Conservation (phyloP, 495 filamentous ascomycete genomes). For the Hypoxylon perforatum region DNA sequence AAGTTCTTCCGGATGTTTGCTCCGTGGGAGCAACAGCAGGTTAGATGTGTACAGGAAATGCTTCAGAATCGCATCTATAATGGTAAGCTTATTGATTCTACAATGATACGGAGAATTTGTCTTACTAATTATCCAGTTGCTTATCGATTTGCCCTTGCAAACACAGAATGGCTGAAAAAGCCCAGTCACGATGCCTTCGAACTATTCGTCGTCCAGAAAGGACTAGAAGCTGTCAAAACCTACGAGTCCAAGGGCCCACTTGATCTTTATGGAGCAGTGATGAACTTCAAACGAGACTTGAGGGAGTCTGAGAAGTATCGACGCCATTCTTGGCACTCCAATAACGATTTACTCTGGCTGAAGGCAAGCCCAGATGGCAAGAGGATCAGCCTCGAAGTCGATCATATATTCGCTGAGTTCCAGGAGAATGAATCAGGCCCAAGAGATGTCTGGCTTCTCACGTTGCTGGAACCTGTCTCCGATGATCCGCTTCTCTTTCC, state of each 20-base stretch:
- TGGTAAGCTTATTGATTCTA: background rate
- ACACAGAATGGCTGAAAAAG: too few species aligned
- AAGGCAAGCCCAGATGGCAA: background rate
- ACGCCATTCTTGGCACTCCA: background rate
- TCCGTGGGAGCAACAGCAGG: conserved; percentile 21
- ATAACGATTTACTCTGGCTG: conserved; percentile 13
- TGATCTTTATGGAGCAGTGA: background rate
- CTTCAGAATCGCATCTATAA: background rate
- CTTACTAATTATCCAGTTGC: background rate
- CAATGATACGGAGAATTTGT: background rate
- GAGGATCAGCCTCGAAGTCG: background rate
- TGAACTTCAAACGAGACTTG: background rate
- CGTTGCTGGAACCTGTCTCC: background rate
- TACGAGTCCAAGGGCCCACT: background rate
- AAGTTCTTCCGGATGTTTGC: conserved; percentile 5
- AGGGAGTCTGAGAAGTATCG: background rate
- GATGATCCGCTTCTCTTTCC: background rate
- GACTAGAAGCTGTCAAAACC: background rate
- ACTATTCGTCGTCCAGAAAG: background rate
- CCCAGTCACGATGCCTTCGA: too few species aligned
- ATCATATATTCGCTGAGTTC: background rate
- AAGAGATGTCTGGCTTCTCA: conserved; percentile 10
- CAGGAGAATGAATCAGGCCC: conserved; percentile 9
- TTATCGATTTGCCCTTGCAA: too few species aligned
- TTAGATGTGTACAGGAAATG: conserved; percentile 14